phyloP scores from a whole-genome alignment of 306 rosid species.

The Prunus mongolica region DNA sequence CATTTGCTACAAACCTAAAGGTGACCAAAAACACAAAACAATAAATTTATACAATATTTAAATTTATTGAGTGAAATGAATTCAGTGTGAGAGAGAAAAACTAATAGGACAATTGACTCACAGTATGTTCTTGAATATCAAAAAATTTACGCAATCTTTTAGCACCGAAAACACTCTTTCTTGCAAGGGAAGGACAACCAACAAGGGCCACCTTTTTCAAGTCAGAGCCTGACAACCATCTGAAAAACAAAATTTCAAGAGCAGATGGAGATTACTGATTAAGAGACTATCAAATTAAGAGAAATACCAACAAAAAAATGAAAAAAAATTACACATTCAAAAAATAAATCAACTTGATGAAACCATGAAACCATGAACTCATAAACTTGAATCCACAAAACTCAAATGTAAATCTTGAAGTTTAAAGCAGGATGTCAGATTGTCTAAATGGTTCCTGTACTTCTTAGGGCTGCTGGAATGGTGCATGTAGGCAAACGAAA shows the following conservation, averaged over 20 bases:
- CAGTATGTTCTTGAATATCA: slow-evolving; percentile 53
- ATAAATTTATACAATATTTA: background rate
- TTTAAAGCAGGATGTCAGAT: background rate
- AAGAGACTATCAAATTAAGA: background rate
- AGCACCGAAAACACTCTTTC: slow-evolving; percentile 40
- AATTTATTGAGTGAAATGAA: background rate
- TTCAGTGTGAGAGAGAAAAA: background rate
- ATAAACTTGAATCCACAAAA: background rate
- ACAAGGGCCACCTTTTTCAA: slow-evolving; percentile 58
- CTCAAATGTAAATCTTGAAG: background rate
- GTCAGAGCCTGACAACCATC: slow-evolving; percentile 81
- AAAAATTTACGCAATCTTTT: slow-evolving; percentile 64
- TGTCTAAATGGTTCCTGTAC: background rate
- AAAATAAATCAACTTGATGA: background rate
- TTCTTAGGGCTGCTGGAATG: background rate
- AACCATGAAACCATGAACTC: background rate
- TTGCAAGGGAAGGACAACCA: slow-evolving; percentile 59
- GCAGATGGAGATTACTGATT: background rate
- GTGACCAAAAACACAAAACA: background rate
- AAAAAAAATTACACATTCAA: background rate
- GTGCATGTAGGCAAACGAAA: background rate
- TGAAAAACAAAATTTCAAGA: slow-evolving; percentile 34
- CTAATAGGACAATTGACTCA: slow-evolving; percentile 5
- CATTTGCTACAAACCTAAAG: slow-evolving; percentile 50
- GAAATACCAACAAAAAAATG: background rate